These are phyloP conservation scores for Lagenidium giganteum DNA, from an alignment of 352 stramenopile species.

Conservation along the genomic window DNA sequence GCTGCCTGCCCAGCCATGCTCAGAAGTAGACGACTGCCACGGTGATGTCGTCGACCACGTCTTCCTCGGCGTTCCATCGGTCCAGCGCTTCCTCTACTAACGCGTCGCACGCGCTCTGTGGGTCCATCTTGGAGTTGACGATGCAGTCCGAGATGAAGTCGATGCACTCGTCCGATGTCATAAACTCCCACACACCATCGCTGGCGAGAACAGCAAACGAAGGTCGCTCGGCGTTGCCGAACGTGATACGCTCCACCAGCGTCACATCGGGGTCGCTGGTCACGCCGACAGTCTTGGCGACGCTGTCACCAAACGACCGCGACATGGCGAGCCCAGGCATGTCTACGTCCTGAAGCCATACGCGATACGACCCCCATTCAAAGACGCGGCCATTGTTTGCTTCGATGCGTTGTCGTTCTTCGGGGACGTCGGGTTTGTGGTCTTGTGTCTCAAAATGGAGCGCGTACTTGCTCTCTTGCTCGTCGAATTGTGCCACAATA, in stretches of 20 bases:
- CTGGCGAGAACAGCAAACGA: constrained; percentile 72
- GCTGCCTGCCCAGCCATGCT: constrained; percentile 1
- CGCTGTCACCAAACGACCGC: constrained; percentile 69
- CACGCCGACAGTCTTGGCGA: constrained; percentile 78
- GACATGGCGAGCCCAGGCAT: constrained; percentile 85
- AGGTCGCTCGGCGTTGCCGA: constrained; percentile 15
- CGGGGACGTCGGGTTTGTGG: constrained; percentile 72
- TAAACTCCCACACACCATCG: constrained; percentile 85
- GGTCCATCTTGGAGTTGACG: constrained; percentile 28
- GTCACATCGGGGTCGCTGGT: constrained; percentile 61
- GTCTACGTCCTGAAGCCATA: constrained; percentile 83
- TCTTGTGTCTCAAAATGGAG: constrained; percentile 64
- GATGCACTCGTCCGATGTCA: constrained; percentile 67
- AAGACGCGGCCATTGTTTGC: constrained; percentile 73
- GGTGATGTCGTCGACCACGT: constrained; percentile 83
- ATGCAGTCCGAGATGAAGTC: constrained; percentile 55
- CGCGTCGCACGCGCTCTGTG: constrained; percentile 62
- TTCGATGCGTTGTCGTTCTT: constrained; percentile 68
- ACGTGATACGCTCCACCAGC: constrained; percentile 31
- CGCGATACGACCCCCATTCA: constrained; percentile 68
- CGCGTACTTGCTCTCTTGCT: constrained; percentile 29
- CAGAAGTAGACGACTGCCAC: constrained; percentile 62
- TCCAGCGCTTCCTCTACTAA: constrained; percentile 63
- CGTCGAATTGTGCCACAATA: constrained; percentile 38
- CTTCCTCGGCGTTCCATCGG: constrained; percentile 76